Percentiles rank a stretch among this genome's conserved stretches.
Conservation (phyloP, 805 yeast genomes). For the Ogataea dorogensis region DNA sequence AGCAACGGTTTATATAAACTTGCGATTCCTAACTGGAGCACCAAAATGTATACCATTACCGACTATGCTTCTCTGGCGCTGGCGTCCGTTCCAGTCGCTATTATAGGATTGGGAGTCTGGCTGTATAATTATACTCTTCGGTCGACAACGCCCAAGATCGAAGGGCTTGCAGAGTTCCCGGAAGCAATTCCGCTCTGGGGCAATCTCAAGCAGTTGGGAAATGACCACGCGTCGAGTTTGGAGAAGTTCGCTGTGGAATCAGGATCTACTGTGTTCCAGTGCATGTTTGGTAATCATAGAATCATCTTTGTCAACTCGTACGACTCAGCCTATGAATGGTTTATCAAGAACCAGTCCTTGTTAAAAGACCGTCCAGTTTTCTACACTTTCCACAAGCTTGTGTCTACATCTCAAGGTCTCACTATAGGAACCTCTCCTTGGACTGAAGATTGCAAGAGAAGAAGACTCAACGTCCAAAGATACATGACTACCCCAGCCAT, state of each 20-base stretch:
- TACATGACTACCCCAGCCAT: slow-evolving; percentile 40
- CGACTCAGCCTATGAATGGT: slow-evolving; percentile 22
- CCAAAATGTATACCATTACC: too few relatives aligned
- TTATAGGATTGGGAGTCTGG: slow-evolving; percentile 8
- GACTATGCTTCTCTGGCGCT: too few relatives aligned
- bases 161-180: slow-evolving; percentile 33
- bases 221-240: slow-evolving; percentile 34
- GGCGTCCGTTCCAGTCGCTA: background rate
- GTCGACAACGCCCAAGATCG: slow-evolving; percentile 24
- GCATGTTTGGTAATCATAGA: slow-evolving; percentile 24
- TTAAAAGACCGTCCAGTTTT: slow-evolving; percentile 24
- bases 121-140: slow-evolving; percentile 17
- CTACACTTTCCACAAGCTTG: slow-evolving; percentile 25
- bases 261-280: slow-evolving; percentile 28
- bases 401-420: slow-evolving; percentile 35
- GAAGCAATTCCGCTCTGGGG: slow-evolving; percentile 33
- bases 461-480: slow-evolving; percentile 37
- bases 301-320: slow-evolving; percentile 21
- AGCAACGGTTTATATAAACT: too few relatives aligned
- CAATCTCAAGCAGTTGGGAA: slow-evolving; percentile 30
- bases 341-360: slow-evolving; percentile 22
- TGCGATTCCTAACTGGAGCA: too few relatives aligned
- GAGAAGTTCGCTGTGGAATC: slow-evolving; percentile 32
- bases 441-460: slow-evolving; percentile 37
- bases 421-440: slow-evolving; percentile 46